A percentile compares a stretch with the other conserved stretches of the same genome.
These are phyloP conservation scores for Cymbidium sinense DNA, from an alignment of 106 monocot species.

Conservation along the genomic window DNA sequence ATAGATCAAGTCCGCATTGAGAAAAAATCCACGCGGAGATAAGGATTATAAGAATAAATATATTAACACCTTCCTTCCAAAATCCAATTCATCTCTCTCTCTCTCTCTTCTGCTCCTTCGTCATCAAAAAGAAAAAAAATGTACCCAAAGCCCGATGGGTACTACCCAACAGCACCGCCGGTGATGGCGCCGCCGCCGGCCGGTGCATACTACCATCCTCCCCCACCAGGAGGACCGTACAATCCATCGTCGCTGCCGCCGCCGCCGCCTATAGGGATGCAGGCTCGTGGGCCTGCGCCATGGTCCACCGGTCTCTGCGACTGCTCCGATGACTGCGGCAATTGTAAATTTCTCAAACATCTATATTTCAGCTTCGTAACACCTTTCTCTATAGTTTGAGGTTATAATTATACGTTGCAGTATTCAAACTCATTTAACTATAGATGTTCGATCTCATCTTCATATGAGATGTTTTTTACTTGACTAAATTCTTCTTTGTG, in stretches of 20 bases:
- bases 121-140: background rate
- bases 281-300: background rate
- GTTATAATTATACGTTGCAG: background rate
- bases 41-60: background rate
- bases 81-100: background rate
- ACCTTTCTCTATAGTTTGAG: no score
- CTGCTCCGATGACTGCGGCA: constrained; percentile 31
- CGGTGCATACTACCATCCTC: background rate
- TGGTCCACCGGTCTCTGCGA: constrained; percentile 42
- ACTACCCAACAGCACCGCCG: constrained; percentile 5
- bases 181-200: background rate
- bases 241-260: background rate
- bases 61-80: background rate
- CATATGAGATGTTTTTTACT: background rate
- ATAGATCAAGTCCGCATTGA: background rate
- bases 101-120: background rate
- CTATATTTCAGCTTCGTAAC: background rate
- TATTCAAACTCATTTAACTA: background rate
- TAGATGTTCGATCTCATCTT: no score
- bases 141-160: background rate
- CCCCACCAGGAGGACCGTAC: background rate
- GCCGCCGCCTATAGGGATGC: background rate
- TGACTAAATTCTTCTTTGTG: background rate
- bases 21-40: background rate
- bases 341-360: constrained; percentile 11